Evolutionary conservation across 2,329 filamentous ascomycete genomes (phyloP), one percentile per base, ranked within the genome.

Genomic region (Diaporthe humulicola): DNA sequence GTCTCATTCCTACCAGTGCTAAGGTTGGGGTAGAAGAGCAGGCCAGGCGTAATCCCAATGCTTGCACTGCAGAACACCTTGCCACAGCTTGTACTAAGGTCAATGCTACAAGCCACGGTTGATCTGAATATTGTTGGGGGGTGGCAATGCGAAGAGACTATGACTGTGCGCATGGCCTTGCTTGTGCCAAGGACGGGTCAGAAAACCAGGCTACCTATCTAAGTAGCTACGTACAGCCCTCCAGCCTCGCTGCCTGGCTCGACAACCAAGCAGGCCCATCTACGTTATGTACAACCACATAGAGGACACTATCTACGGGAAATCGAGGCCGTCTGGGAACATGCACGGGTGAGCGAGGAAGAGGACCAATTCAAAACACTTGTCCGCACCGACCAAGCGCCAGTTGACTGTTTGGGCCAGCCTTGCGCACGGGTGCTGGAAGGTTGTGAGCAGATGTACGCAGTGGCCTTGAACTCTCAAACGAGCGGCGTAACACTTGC

Each of bases 261-360:
- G n/a, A 5, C 45, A 36, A 69, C 30, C 19, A 15, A 14, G 48
- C 30, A 52, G 19, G 15, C 48, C 28, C 10, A 10, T 36, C n/a
- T 14, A 17, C 15, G 17, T 17, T 36, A n/a, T 28, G n/a, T 7
- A 12, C 15, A n/a, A 30, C 33, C 12, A 30, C 33, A 1, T 12
- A 2, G 7, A 40, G 30, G 7, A 36, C 19, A 22, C 6, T 40
- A 22, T 14, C 12, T 7, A 5, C 3, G 9, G 5, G 28, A 1
- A 22, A 25, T 5, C 4, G 14, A 17, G 1, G 1, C 14, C 19
- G 9, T 0, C n/a, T 19, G 2, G 10, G 17, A 25, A 36, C 4
- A 36, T 15, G 12, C 12, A n/a, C n/a, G 14, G 8, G 6, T 7
- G 2, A 54, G 15, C 19, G n/a, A 10, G 33, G 15, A 25, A 30